These are phyloP conservation scores for Penicillium sp. DNA, from an alignment of 2,329 filamentous ascomycete genomes.

Conservation along the genomic window DNA sequence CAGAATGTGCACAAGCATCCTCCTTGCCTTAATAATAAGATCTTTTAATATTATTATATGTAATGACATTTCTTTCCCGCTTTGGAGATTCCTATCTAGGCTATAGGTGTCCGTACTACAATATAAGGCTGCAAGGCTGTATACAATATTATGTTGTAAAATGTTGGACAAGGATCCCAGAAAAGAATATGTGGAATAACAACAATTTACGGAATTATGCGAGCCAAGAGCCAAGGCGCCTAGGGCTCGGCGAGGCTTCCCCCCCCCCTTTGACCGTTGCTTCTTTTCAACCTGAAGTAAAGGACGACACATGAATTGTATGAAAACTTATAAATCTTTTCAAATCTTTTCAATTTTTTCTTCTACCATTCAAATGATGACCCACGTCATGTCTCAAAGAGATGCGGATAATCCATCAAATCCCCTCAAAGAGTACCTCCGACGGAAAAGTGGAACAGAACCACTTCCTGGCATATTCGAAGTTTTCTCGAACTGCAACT, in stretches of 20 bases:
- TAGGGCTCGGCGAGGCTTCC: background rate
- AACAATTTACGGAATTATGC: background rate
- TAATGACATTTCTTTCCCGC: background rate
- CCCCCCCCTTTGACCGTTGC: background rate
- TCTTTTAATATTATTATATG: background rate
- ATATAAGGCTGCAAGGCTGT: background rate
- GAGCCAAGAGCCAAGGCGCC: slow-evolving; percentile 3
- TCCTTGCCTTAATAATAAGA: background rate
- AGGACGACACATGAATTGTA: background rate
- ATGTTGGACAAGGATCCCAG: background rate
- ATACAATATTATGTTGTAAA: background rate
- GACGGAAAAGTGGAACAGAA: background rate
- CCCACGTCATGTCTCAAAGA: slow-evolving; percentile 3
- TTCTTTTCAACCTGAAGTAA: slow-evolving; percentile 1
- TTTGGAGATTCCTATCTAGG: background rate
- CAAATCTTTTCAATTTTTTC: background rate
- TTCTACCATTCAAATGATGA: background rate
- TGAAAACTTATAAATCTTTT: background rate
- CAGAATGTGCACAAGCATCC: slow-evolving; percentile 3
- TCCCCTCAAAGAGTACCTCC: background rate
- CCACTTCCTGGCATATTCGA: slow-evolving; percentile 1
- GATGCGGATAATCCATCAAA: background rate
- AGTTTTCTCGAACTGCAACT: slow-evolving; percentile 7
- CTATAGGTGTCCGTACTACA: background rate
- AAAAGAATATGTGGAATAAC: background rate